Conservation (phyloP, 768 basidiomycete genomes). For the Leccinum longicurvipes region DNA sequence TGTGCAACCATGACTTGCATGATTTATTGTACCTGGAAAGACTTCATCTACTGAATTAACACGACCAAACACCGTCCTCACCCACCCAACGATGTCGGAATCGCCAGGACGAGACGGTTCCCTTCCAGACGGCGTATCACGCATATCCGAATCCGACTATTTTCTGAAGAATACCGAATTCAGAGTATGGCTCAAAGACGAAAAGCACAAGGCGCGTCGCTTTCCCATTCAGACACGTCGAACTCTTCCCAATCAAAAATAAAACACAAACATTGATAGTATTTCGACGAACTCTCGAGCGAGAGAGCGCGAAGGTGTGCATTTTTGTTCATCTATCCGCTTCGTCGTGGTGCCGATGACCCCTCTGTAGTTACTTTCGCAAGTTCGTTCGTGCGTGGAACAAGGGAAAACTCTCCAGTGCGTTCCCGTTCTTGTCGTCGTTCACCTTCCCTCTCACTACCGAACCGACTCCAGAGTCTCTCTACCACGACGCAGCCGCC, state of each 20-base stretch:
- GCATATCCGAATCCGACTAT: conserved; percentile 81
- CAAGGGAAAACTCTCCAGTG: conserved; percentile 67
- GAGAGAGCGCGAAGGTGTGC: conserved; percentile 79
- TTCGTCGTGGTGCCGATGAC: conserved; percentile 27
- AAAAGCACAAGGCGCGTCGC: conserved; percentile 49
- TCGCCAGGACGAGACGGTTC: conserved; percentile 21
- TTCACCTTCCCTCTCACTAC: neutral
- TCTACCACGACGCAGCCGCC: conserved; percentile 62
- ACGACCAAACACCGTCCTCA: no score
- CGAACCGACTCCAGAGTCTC: conserved; percentile 35
- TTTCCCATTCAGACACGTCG: neutral
- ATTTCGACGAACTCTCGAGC: conserved; percentile 81
- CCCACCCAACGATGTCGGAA: no score
- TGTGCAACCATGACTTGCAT: conserved; percentile 21
- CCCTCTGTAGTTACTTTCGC: conserved; percentile 70
- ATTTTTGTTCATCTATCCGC: conserved; percentile 24
- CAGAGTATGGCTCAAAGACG: conserved; percentile 81
- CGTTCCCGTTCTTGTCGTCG: neutral
- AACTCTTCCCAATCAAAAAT: neutral
- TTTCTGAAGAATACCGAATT: conserved; percentile 89
- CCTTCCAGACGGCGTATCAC: conserved; percentile 54
- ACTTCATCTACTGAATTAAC: no score
- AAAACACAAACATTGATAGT: conserved; percentile 34
- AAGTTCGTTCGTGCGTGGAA: conserved; percentile 95
- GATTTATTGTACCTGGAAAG: neutral